These are phyloP conservation scores for Jaltomata sinuosa DNA, from an alignment of 257 asterid species.

Conservation along the genomic window DNA sequence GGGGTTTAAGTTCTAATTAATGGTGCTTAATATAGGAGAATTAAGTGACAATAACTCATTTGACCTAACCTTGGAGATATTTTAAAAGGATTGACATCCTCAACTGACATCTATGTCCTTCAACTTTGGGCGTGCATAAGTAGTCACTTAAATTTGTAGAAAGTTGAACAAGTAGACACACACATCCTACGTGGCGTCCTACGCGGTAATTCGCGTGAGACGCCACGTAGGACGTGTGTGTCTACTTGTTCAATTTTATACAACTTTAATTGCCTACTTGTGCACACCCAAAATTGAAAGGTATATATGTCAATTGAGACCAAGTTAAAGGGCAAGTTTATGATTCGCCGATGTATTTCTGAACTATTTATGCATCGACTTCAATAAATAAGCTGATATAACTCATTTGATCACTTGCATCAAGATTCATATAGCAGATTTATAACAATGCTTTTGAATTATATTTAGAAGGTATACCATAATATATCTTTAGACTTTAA, in stretches of 20 bases:
- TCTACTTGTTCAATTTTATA: too few species aligned
- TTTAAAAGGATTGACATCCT: background rate
- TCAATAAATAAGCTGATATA: background rate
- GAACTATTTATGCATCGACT: background rate
- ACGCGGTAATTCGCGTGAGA: too few species aligned
- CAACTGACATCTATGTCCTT: too few species aligned
- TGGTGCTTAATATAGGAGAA: background rate
- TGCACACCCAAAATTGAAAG: too few species aligned
- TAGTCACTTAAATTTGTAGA: too few species aligned
- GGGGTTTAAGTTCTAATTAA: background rate
- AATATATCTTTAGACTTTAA: background rate
- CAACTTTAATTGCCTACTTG: too few species aligned
- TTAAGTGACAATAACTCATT: background rate
- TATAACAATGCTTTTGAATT: background rate
- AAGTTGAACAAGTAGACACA: too few species aligned
- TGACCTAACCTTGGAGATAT: background rate
- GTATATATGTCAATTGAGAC: too few species aligned
- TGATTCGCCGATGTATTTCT: background rate
- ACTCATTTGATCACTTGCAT: background rate
- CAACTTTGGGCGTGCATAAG: too few species aligned
- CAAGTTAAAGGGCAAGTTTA: too few species aligned
- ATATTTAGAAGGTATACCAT: background rate
- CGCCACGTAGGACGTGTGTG: too few species aligned
- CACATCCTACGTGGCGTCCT: too few species aligned
- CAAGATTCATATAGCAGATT: background rate